Base-by-base conservation (phyloP, 2,329 filamentous ascomycete species). In the Camptophora hylomeconis region DNA sequence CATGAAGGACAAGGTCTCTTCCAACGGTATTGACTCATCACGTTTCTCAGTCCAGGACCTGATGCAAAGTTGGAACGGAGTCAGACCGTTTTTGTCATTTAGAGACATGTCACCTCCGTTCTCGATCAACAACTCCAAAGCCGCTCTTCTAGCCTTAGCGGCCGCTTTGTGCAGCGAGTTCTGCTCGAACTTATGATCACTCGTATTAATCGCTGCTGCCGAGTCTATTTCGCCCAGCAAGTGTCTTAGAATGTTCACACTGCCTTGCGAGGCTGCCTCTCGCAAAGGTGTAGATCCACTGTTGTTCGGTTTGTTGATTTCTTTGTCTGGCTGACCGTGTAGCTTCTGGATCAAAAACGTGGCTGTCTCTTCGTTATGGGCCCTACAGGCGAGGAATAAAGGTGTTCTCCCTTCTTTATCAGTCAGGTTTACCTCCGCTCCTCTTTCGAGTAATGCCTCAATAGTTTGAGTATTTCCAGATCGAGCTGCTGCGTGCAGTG, bases 391-490 rank as follows among this genome's bases (percentile, higher is more conserved):
- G 10, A 11, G 14, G 21, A 23, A 5, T n/a, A 23, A 13, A 5
- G 21, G 21, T 5, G 21, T 23, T 11, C 21, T n/a, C 5, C 10
- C 21, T 11, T 13, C n/a, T 5, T 23, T 23, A n/a, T 23, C 21
- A n/a, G 10, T 6, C 48, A 69, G 67, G 53, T 80, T 80, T 26
- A 75, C 71, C 42, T 80, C 72, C 2, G 72, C 75, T 7, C 75
- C 75, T 35, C 66, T 61, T 7, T 63, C 63, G 5, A 80, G 60
- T 5, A 80, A 58, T 53, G 75, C 58, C 48, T 74, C 65, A 17
- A 80, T 60, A 31, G 76, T 69, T 21, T 70, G 65, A 0, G 66
- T 63, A 40, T 77, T 66, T 18, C 62, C 58, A 9, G 26, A 9
- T 6, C 61, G 11, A 5, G 5, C 21, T n/a, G 14, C 21, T 13